A percentile compares a stretch with the other conserved stretches of the same genome.
These are phyloP conservation scores for Pulveroboletus sp. DNA, from an alignment of 1,284 basidiomycete species.

Conservation along the genomic window DNA sequence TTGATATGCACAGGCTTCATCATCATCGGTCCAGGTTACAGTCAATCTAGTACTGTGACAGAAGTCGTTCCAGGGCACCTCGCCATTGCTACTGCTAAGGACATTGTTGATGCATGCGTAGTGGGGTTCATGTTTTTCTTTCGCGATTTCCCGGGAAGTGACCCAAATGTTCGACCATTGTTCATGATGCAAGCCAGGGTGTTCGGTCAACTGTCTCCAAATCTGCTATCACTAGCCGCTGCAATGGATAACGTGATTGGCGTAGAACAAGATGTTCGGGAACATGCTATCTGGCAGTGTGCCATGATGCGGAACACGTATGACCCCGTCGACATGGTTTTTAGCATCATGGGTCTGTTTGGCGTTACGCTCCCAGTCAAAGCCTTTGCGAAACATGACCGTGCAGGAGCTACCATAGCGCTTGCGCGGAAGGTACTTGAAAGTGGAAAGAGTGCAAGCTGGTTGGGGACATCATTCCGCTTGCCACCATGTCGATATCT, in stretches of 20 bases:
- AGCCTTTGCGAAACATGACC: neutral
- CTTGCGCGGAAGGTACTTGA: conserved; percentile 1
- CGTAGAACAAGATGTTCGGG: neutral
- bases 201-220: neutral
- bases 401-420: conserved; percentile 1
- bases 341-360: conserved; percentile 3
- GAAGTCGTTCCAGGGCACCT: neutral
- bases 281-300: conserved; percentile 3
- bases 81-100: neutral
- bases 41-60: neutral
- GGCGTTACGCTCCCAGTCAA: neutral
- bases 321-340: conserved; percentile 2
- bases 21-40: neutral
- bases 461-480: conserved; percentile 2
- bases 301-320: conserved; percentile 4
- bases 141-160: neutral
- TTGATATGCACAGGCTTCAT: neutral
- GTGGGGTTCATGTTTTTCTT: conserved; percentile 1
- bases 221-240: neutral
- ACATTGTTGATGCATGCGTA: conserved; percentile 1
- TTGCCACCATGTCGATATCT: conserved; percentile 5
- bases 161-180: neutral
- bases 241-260: conserved; percentile 3
- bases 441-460: neutral
- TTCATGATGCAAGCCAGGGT: neutral